Conservation (phyloP, 129 eudicot genomes). For the Flaveria bidentis region DNA sequence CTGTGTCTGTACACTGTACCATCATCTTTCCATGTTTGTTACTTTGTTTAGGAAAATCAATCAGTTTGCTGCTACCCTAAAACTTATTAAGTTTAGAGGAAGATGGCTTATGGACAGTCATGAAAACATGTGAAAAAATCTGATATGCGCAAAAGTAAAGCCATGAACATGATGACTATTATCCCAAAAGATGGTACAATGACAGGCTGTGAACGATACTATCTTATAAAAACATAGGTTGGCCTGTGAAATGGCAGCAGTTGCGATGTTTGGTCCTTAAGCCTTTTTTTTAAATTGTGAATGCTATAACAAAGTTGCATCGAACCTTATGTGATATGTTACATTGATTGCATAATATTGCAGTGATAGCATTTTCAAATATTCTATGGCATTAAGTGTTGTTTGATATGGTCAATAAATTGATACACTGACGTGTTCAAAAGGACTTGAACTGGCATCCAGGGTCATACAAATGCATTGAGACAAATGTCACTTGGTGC, state of each 20-base stretch:
- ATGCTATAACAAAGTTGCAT: background rate
- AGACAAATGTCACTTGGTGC: background rate
- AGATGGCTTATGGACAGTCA: background rate
- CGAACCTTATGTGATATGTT: background rate
- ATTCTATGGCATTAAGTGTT: background rate
- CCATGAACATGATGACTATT: background rate
- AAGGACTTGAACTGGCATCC: background rate
- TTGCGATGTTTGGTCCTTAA: background rate
- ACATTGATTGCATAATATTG: background rate
- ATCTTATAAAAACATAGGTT: background rate
- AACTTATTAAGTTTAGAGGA: background rate
- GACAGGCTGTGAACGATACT: background rate
- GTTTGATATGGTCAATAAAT: background rate
- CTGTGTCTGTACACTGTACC: conserved; percentile 14
- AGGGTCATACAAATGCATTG: background rate
- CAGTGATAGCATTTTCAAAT: background rate
- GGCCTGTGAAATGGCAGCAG: background rate
- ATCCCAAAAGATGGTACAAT: background rate
- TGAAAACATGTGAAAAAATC: background rate
- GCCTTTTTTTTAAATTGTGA: background rate
- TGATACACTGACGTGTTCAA: conserved; percentile 12
- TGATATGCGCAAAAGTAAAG: background rate
- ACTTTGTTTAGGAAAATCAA: background rate
- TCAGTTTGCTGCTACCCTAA: background rate
- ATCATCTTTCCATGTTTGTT: conserved; percentile 2